Percentiles rank a stretch among this genome's conserved stretches.
phyloP scores from a whole-genome alignment of 768 basidiomycete species.

The Amanita rubescens region DNA sequence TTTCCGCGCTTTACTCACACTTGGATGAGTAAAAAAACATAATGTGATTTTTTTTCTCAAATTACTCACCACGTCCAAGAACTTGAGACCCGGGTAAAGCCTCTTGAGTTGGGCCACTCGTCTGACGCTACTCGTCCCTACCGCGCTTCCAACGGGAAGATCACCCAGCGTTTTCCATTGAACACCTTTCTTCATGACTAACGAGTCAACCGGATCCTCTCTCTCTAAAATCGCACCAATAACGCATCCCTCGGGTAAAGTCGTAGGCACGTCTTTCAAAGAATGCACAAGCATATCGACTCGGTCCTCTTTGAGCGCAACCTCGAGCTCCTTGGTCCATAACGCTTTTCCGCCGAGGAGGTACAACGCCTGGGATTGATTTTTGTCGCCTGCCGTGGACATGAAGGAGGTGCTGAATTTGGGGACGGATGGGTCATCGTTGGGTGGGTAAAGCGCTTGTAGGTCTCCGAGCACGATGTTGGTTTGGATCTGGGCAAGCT shows the following conservation, averaged over 20 bases:
- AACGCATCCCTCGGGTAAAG: slow-evolving; percentile 75
- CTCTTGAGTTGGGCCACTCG: slow-evolving; percentile 85
- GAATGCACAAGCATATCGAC: slow-evolving; percentile 93
- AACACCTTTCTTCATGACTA: slow-evolving; percentile 75
- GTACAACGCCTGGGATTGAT: slow-evolving; percentile 82
- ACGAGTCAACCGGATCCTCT: slow-evolving; percentile 82
- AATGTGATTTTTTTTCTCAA: not conserved
- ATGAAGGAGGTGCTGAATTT: slow-evolving; percentile 41
- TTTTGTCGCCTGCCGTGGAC: slow-evolving; percentile 78
- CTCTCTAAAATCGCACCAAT: slow-evolving; percentile 81
- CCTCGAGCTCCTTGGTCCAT: slow-evolving; percentile 97
- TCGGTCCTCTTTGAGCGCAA: slow-evolving; percentile 57
- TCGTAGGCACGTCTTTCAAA: slow-evolving; percentile 90
- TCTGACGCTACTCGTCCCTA: slow-evolving; percentile 95
- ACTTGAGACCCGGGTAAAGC: slow-evolving; percentile 66
- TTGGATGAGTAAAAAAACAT: not conserved
- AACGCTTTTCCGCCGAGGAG: slow-evolving; percentile 85
- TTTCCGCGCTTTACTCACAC: slow-evolving; percentile 59
- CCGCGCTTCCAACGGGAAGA: slow-evolving; percentile 77
- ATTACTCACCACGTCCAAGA: slow-evolving; percentile 79
- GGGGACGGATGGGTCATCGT: slow-evolving; percentile 27
- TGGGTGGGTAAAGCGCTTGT: slow-evolving; percentile 43
- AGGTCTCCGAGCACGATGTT: slow-evolving; percentile 68
- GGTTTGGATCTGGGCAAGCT: slow-evolving; percentile 88
- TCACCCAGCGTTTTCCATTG: slow-evolving; percentile 70